Conservation (phyloP, 2,329 filamentous ascomycete species). For the Aspergillus sp. region DNA sequence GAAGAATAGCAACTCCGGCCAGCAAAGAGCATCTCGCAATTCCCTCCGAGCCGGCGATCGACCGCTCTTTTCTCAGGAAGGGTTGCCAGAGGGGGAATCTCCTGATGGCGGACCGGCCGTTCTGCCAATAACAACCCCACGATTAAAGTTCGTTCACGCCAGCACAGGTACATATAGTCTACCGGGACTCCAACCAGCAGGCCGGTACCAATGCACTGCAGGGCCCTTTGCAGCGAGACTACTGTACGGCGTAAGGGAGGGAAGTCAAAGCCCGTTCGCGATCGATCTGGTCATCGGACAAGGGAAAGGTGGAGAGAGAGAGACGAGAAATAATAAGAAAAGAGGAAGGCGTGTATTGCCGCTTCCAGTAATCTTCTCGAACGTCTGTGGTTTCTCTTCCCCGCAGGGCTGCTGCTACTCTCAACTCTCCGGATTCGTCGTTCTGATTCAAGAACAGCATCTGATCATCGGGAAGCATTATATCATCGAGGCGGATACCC, state of each 20-base stretch:
- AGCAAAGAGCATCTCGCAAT: background rate
- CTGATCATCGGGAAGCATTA: background rate
- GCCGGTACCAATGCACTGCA: background rate
- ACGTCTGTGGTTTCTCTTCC: background rate
- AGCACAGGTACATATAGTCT: slow-evolving; percentile 5
- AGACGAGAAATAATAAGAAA: too few species aligned
- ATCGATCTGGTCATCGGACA: slow-evolving; percentile 4
- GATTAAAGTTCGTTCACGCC: slow-evolving; percentile 5
- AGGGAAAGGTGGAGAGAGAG: too few species aligned
- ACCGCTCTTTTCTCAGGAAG: background rate
- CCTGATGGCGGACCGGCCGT: background rate
- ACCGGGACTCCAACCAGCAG: background rate
- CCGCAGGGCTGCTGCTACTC: background rate
- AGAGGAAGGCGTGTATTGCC: background rate
- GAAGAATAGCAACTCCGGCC: slow-evolving; percentile 1
- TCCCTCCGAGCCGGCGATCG: slow-evolving; percentile 4
- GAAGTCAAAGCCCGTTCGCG: background rate
- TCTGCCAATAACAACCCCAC: background rate
- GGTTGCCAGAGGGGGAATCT: background rate
- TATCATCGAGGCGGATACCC: background rate
- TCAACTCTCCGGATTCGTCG: too few species aligned
- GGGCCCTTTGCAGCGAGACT: background rate
- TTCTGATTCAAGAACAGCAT: too few species aligned
- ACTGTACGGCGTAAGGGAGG: background rate
- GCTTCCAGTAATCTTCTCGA: slow-evolving; percentile 6